Evolutionary conservation across 2,329 filamentous ascomycete genomes (phyloP), one percentile per base, ranked within the genome.

Genomic region (Hypoxylon sp.): DNA sequence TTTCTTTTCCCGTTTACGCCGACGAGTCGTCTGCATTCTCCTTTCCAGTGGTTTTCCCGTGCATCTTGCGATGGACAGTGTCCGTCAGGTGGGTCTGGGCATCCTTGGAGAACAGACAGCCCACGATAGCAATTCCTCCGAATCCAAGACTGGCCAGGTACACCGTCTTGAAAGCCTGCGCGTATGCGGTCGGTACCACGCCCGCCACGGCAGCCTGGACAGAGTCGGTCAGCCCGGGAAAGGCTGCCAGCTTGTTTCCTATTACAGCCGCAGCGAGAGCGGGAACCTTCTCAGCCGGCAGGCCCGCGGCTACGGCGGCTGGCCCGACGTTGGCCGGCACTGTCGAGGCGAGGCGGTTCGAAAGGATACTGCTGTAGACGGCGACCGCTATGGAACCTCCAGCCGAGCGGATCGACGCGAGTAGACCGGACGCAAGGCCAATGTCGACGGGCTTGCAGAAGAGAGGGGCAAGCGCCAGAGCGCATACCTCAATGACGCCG

Each of bases 111-210:
- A 74, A 74, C 11, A 75, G 55, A 17, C 71, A 73, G 1, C 72
- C 70, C 4, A 76, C 50, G 4, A 77, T 73, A 4, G 72, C 75
- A 17, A 78, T 71, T 0, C 67, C 75, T 20, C 71, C 70, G 31
- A 78, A 78, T 0, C 71, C 75, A 17, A 78, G 55, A 62, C 71
- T 76, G 1, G 72, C 71, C 1, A 78, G 55, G 27, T 76, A 79
- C 0, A 79, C 75, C 1, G 76, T 77, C 55, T 73, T 69, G 59
- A 76, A 77, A 4, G 75, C 74, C 33, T 76, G 71, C 0, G 74
- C 66, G 46, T 75, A 75, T 4, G 76, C 77, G 4, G 63, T 67
- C 0, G 73, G 71, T 17, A 77, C 50, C 4, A 70, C 73, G 3
- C 50, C 60, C 1, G 60, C 54, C 0, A 76, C 74, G 0, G 73